Percentiles rank a stretch among this genome's conserved stretches.
Evolutionary conservation across 1,284 basidiomycete genomes (phyloP).

Genomic region (Athelia sp.): DNA sequence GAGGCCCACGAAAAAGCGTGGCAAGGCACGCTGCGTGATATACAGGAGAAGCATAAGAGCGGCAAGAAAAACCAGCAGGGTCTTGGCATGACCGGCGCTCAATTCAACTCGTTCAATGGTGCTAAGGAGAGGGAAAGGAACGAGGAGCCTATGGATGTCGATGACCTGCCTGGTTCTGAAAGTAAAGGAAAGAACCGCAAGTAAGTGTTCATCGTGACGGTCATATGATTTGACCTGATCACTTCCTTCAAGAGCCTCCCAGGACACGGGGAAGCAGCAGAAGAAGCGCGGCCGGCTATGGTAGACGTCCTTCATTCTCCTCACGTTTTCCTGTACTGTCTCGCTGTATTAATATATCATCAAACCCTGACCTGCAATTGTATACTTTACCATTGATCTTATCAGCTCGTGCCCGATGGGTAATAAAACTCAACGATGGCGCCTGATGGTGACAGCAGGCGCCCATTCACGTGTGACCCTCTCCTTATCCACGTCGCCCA

Average conservation of each 20-base stretch:
- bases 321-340: not conserved
- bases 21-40: conserved; percentile 44
- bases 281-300: conserved; percentile 42
- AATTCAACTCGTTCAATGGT: conserved; percentile 7
- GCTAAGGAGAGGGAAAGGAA: conserved; percentile 8
- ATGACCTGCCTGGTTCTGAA: conserved; percentile 28
- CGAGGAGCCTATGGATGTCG: conserved; percentile 41
- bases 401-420: no score
- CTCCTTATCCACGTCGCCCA: no score
- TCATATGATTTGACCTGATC: not conserved
- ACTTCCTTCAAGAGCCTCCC: conserved; percentile 18
- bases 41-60: conserved; percentile 47
- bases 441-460: no score
- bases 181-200: conserved; percentile 35
- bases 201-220: conserved; percentile 25
- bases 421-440: no score
- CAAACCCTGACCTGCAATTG: not conserved
- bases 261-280: conserved; percentile 28
- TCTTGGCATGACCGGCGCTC: conserved; percentile 14
- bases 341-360: not conserved
- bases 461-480: no score
- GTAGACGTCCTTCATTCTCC: conserved; percentile 1
- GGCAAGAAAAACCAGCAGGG: conserved; percentile 18
- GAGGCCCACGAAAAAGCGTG: conserved; percentile 44
- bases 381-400: no score